Evolutionary conservation across 2,329 filamentous ascomycete species (phyloP).

Genomic region (Emmonsiellopsis sp.): DNA sequence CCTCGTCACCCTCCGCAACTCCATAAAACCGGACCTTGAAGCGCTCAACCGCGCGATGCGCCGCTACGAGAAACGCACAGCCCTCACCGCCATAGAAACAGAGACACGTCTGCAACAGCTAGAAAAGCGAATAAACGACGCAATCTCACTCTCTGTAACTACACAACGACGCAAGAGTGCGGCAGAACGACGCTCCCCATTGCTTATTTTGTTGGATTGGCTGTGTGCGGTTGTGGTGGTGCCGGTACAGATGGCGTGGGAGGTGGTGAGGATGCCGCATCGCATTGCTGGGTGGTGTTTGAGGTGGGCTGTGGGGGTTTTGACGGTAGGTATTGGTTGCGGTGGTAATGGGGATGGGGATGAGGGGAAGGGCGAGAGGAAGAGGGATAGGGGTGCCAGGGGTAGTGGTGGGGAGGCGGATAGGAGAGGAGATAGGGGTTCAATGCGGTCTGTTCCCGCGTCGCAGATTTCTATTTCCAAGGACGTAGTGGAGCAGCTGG

Average conservation of each 20-base stretch:
- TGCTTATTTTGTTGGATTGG: conserved; percentile 27
- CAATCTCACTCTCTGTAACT: conserved; percentile 61
- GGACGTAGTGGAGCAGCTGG: not conserved
- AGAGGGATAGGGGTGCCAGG: not conserved
- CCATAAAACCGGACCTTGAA: conserved; percentile 73
- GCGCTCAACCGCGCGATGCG: conserved; percentile 80
- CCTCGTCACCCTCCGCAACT: conserved; percentile 37
- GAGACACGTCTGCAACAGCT: conserved; percentile 66
- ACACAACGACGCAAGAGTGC: conserved; percentile 13
- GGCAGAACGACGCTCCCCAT: conserved; percentile 16
- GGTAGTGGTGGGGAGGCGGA: not conserved
- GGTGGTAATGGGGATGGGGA: not conserved
- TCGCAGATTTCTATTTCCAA: no score
- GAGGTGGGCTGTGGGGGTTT: not conserved
- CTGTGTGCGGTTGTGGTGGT: conserved; percentile 26
- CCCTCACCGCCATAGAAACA: conserved; percentile 63
- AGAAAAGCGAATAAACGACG: conserved; percentile 64
- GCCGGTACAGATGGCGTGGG: conserved; percentile 22
- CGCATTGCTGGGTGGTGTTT: not conserved
- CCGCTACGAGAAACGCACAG: conserved; percentile 82
- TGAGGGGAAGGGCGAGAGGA: not conserved
- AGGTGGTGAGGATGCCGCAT: not conserved
- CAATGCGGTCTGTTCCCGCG: no score
- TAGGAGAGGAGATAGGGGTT: not conserved
- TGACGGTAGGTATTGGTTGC: not conserved